A percentile compares a stretch with the other conserved stretches of the same genome.
Conservation (phyloP, 306 rosid species). For the Begonia loranthoides region DNA sequence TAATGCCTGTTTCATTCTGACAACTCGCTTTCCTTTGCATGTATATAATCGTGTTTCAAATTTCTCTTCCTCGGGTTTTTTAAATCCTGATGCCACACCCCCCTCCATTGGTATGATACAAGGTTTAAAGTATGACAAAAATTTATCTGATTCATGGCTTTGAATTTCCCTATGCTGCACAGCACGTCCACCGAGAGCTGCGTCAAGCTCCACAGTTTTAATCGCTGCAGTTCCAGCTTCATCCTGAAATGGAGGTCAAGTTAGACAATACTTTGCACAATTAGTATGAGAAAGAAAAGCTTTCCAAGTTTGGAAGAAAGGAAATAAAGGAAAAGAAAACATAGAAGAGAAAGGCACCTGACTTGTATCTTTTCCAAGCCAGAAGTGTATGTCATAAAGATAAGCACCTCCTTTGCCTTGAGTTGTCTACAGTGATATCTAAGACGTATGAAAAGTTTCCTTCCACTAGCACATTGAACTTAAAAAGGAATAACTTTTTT, state of each 20-base stretch:
- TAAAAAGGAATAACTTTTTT: conserved; percentile 2
- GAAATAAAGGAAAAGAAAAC: conserved; percentile 11
- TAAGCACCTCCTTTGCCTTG: conserved; percentile 88
- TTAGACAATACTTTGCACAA: not conserved
- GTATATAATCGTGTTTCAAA: conserved; percentile 74
- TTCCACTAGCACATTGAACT: conserved; percentile 1
- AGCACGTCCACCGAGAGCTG: conserved; percentile 92
- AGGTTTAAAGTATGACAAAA: conserved; percentile 93
- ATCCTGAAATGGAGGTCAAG: conserved; percentile 41
- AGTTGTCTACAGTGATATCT: conserved; percentile 49
- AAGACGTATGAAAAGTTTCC: not conserved
- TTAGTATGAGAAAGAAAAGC: no score
- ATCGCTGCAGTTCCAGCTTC: conserved; percentile 97
- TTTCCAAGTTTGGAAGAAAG: conserved; percentile 4
- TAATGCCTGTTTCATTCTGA: conserved; percentile 90
- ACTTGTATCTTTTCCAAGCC: conserved; percentile 99
- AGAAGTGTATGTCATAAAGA: conserved; percentile 81
- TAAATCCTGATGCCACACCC: conserved; percentile 82
- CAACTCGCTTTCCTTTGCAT: conserved; percentile 98
- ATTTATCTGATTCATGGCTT: conserved; percentile 95
- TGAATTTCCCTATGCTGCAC: conserved; percentile 94
- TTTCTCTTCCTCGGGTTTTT: conserved; percentile 59
- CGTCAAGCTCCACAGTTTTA: conserved; percentile 87
- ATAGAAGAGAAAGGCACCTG: conserved; percentile 41
- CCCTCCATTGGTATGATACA: conserved; percentile 97